A percentile compares a stretch with the other conserved stretches of the same genome.
These are phyloP conservation scores for Immersiella caudata DNA, from an alignment of 495 filamentous ascomycete genomes.

Conservation along the genomic window DNA sequence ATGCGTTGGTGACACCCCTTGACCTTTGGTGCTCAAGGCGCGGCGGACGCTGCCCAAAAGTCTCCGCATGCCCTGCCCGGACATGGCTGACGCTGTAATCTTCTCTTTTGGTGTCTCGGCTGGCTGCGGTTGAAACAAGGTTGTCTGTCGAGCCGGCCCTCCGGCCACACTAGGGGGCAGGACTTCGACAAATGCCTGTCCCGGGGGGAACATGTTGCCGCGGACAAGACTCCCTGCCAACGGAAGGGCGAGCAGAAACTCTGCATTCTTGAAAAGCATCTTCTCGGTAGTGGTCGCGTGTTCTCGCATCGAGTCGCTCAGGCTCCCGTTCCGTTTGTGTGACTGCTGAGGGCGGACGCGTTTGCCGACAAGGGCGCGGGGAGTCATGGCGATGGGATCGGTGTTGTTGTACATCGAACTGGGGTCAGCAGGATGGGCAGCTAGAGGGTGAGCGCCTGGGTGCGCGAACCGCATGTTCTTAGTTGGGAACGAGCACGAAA, in stretches of 20 bases:
- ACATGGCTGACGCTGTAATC: slow-evolving; percentile 53
- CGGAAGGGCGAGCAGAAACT: slow-evolving; percentile 64
- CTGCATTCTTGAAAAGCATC: slow-evolving; percentile 52
- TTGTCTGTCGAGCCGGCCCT: slow-evolving; percentile 45
- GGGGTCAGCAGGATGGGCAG: slow-evolving; percentile 66
- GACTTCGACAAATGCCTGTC: slow-evolving; percentile 73
- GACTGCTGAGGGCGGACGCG: slow-evolving; percentile 50
- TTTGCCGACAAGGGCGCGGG: slow-evolving; percentile 56
- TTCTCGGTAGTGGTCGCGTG: slow-evolving; percentile 57
- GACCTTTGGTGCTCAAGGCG: slow-evolving; percentile 72
- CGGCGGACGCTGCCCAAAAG: slow-evolving; percentile 86
- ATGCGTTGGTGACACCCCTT: slow-evolving; percentile 50
- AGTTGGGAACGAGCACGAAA: slow-evolving; percentile 83
- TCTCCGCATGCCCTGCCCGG: slow-evolving; percentile 72
- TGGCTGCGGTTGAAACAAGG: slow-evolving; percentile 50
- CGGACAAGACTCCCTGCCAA: slow-evolving; percentile 84
- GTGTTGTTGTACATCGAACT: slow-evolving; percentile 49
- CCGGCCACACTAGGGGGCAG: slow-evolving; percentile 57
- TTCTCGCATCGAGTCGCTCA: slow-evolving; percentile 87
- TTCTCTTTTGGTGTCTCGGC: slow-evolving; percentile 43
- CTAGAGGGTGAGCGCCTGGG: slow-evolving; percentile 49
- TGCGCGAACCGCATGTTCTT: slow-evolving; percentile 55
- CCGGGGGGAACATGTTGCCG: slow-evolving; percentile 76
- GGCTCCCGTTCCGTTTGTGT: slow-evolving; percentile 57
- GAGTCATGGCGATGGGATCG: slow-evolving; percentile 54